These are phyloP conservation scores for Cladorrhinum sp. DNA, from an alignment of 2,329 filamentous ascomycete species.

Conservation along the genomic window DNA sequence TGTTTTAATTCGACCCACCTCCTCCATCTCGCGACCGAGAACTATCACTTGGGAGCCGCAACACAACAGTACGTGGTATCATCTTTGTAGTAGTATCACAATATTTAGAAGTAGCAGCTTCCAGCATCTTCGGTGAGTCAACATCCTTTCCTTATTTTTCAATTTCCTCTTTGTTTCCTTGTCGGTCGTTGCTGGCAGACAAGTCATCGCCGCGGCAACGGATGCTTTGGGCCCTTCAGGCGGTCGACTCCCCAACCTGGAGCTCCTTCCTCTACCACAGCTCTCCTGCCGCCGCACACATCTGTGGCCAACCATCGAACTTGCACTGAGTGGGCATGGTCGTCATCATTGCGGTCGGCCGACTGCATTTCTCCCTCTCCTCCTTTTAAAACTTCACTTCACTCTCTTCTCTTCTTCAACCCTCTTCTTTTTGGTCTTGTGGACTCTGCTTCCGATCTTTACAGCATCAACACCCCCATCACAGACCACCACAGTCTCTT, in stretches of 20 bases:
- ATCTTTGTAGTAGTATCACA: too few relatives aligned
- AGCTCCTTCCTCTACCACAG: not conserved
- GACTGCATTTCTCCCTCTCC: not conserved
- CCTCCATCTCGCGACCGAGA: too few relatives aligned
- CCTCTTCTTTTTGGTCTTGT: constrained; percentile 16
- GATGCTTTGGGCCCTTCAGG: not conserved
- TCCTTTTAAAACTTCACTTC: constrained; percentile 10
- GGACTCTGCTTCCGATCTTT: constrained; percentile 32
- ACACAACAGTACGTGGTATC: too few relatives aligned
- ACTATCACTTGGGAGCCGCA: too few relatives aligned
- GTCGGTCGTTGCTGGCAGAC: not conserved
- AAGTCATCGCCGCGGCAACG: not conserved
- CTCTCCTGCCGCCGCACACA: not conserved
- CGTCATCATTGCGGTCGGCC: not conserved
- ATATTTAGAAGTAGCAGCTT: not conserved
- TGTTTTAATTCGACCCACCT: too few relatives aligned
- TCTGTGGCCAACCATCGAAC: not conserved
- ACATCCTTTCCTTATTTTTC: not conserved
- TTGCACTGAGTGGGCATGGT: not conserved
- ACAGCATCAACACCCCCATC: constrained; percentile 46
- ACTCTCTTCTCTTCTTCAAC: constrained; percentile 10
- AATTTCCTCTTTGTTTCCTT: not conserved
- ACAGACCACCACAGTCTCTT: constrained; percentile 45
- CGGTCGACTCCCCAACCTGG: not conserved
- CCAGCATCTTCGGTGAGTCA: not conserved